These are phyloP conservation scores for Cladosporium austrohemisphaericum DNA, from an alignment of 2,329 filamentous ascomycete genomes.

Conservation along the genomic window DNA sequence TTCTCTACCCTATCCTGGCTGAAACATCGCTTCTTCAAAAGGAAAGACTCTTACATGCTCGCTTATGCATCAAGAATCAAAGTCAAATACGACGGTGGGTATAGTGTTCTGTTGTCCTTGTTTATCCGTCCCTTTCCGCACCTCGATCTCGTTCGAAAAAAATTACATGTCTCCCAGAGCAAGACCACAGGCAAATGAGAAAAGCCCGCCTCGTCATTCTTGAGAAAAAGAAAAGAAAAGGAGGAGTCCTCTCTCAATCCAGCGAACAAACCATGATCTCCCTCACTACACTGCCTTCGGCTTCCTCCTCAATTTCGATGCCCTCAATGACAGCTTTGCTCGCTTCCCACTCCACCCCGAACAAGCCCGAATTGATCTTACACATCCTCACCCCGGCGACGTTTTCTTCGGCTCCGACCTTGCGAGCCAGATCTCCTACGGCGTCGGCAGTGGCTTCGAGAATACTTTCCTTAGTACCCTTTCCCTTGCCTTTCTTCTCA, in stretches of 20 bases:
- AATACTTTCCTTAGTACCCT: constrained; percentile 43
- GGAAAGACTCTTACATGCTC: too few species aligned
- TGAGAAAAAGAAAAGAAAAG: too few species aligned
- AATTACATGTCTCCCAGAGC: too few species aligned
- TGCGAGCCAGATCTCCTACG: constrained; percentile 45
- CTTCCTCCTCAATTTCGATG: constrained; percentile 29
- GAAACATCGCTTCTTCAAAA: too few species aligned
- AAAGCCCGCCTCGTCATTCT: too few species aligned
- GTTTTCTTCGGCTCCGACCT: constrained; percentile 35
- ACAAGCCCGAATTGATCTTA: constrained; percentile 57
- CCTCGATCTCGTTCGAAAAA: too few species aligned
- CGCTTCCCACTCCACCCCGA: constrained; percentile 52
- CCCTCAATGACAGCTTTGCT: constrained; percentile 45
- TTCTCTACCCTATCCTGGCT: too few species aligned
- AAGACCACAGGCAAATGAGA: too few species aligned
- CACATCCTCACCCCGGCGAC: constrained; percentile 45
- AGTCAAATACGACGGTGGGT: too few species aligned
- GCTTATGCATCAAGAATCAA: too few species aligned
- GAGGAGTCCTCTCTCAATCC: constrained; percentile 4
- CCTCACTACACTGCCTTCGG: neutral
- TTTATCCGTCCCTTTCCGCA: too few species aligned
- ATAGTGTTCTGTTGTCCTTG: too few species aligned
- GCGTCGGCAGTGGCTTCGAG: constrained; percentile 48
- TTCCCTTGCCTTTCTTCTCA: constrained; percentile 43
- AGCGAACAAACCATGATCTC: constrained; percentile 4